Percentiles rank a stretch among this genome's conserved stretches.
Conservation (phyloP, 1,139 yeast species). For the Taphrina betulina region DNA sequence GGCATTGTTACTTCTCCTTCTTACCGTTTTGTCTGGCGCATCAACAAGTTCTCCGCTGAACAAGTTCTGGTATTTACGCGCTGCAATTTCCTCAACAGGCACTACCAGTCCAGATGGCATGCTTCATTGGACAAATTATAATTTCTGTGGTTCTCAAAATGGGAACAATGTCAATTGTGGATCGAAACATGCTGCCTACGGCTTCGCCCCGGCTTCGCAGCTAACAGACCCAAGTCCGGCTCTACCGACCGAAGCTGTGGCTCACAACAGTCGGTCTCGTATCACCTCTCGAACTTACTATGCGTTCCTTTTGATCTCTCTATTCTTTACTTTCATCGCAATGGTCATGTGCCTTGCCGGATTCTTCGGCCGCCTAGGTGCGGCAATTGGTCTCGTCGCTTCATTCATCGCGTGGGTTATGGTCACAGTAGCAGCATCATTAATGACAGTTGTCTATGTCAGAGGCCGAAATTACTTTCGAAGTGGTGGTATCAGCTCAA, state of each 20-base stretch:
- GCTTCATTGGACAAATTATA: conserved; percentile 74
- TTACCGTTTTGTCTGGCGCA: conserved; percentile 66
- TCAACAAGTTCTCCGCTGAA: conserved; percentile 52
- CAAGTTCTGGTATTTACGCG: conserved; percentile 68
- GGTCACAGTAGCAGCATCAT: conserved; percentile 49
- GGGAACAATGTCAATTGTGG: conserved; percentile 52
- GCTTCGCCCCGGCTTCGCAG: conserved; percentile 64
- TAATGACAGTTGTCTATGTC: conserved; percentile 60
- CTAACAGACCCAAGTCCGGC: conserved; percentile 48
- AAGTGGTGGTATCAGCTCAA: conserved; percentile 51
- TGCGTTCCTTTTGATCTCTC: conserved; percentile 63
- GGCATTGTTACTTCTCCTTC: conserved; percentile 56
- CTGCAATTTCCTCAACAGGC: conserved; percentile 58
- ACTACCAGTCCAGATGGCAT: conserved; percentile 44
- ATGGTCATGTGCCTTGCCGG: conserved; percentile 46
- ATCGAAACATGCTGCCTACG: conserved; percentile 55
- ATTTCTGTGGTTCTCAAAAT: conserved; percentile 56
- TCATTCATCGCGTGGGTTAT: conserved; percentile 4
- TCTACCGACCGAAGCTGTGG: conserved; percentile 53
- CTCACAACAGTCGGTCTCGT: conserved; percentile 54
- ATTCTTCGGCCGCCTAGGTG: conserved; percentile 16
- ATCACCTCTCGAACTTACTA: conserved; percentile 66
- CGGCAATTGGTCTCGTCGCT: conserved; percentile 9
- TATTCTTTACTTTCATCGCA: conserved; percentile 57
- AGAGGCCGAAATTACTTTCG: conserved; percentile 60